Base-by-base conservation (phyloP, 768 basidiomycete genomes). In the Udeniomyces megalosporus region DNA sequence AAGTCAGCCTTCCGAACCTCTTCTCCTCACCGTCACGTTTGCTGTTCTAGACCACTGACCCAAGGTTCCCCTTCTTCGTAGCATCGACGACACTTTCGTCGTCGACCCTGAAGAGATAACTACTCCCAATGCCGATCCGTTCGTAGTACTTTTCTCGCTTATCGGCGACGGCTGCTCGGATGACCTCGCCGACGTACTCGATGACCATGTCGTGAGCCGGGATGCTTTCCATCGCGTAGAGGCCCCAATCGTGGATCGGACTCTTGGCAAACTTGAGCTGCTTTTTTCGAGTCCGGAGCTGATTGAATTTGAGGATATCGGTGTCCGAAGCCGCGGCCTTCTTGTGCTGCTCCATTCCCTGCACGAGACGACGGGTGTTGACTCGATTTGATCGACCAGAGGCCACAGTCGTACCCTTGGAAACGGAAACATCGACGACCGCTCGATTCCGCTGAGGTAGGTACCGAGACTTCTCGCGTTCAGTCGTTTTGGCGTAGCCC, bases 61-160 rank as follows among this genome's bases (percentile, higher is more conserved):
- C 93, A 70, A 99, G 84, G 75, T 92, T 95, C 31, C 95, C 95
- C 77, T 91, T 93, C 82, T 93, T 95, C 50, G 95, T 99, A 2
- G 95, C 95, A 75, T 99, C 95, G 70, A 96, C 93, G 63, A 97
- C 92, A 67, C 91, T 76, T 72, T 99, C 93, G 71, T 95, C 92
- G 73, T 99, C 95, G 68, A 99, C 92, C 66, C 95, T 79, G 77
- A 99, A 99, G 54, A 99, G 78, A 75, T 99, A 99, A 71, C 88
- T 92, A 73, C 89, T 92, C 17, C 95, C 95, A 66, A 99, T 99
- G 2, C 95, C 95, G 71, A 91, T 89, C 58, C 90, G 80, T 76
- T 96, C 89, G 72, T 99, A 99, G 68, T 84, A 82, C 77, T 95
- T 93, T 78, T 99, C 95, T 53, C 95, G 80, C 73, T 91, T 89